phyloP scores from a whole-genome alignment of 2,329 filamentous ascomycete species.

The Penicillium crustosum region DNA sequence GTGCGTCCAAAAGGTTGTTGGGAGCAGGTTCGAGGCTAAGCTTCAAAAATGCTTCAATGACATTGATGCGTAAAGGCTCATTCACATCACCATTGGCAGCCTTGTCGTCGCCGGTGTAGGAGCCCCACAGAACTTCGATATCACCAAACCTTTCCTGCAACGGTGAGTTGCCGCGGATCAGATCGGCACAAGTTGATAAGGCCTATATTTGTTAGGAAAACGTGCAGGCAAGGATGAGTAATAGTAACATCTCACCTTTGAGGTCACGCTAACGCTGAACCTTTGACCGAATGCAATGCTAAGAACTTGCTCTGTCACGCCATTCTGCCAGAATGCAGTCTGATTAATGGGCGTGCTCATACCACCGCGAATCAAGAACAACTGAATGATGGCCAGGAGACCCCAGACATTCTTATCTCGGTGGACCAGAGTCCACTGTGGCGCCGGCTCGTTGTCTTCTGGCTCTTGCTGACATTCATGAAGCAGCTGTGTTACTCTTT shows the following conservation, averaged over 20 bases:
- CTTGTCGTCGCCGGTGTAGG: conserved; percentile 22
- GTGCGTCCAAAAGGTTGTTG: conserved; percentile 70
- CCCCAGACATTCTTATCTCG: conserved; percentile 91
- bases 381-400: conserved; percentile 76
- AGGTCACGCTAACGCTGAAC: conserved; percentile 74
- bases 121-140: conserved; percentile 64
- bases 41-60: conserved; percentile 90
- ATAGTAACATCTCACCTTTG: conserved; percentile 61
- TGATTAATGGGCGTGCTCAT: conserved; percentile 81
- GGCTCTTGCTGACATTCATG: conserved; percentile 56
- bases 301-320: conserved; percentile 74
- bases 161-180: conserved; percentile 75
- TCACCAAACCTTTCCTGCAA: conserved; percentile 90
- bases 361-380: conserved; percentile 82
- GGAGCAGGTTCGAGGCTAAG: conserved; percentile 70
- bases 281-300: conserved; percentile 76
- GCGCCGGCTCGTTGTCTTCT: conserved; percentile 56
- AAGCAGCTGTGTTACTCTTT: conserved; percentile 68
- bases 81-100: conserved; percentile 46
- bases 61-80: conserved; percentile 68
- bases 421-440: conserved; percentile 73
- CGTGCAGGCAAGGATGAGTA: background rate
- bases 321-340: conserved; percentile 77
- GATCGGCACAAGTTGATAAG: conserved; percentile 78
- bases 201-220: conserved; percentile 56